Percentiles rank a stretch among this genome's conserved stretches.
These are phyloP conservation scores for Crithidia thermophila DNA, from an alignment of 208 protist species.

Conservation along the genomic window DNA sequence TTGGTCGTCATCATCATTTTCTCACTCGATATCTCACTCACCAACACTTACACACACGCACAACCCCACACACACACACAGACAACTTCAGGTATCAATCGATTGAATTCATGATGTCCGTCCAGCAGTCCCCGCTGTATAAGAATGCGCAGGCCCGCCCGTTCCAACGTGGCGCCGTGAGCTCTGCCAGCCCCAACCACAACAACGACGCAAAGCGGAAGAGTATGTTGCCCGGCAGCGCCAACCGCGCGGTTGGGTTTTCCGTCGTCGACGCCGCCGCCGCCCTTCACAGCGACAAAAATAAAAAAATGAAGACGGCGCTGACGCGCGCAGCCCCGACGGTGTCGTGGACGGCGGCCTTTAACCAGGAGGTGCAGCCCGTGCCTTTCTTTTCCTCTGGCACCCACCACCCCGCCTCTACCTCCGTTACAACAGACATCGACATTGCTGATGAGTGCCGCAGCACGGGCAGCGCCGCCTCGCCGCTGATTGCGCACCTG, in stretches of 20 bases:
- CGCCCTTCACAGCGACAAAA: too few species aligned
- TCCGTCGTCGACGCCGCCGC: too few species aligned
- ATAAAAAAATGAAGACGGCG: not conserved
- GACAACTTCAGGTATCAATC: too few species aligned
- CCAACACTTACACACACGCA: not conserved
- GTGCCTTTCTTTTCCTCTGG: not conserved
- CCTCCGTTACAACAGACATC: slow-evolving; percentile 18
- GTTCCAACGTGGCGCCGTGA: too few species aligned
- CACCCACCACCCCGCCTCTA: not conserved
- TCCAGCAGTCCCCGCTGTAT: not conserved
- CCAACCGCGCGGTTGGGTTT: too few species aligned
- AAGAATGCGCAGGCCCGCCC: not conserved
- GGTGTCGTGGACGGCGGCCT: not conserved
- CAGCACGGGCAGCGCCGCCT: not conserved
- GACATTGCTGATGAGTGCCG: slow-evolving; percentile 27
- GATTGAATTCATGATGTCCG: not conserved
- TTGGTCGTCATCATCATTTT: not conserved
- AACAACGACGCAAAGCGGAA: not conserved
- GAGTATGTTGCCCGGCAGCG: too few species aligned
- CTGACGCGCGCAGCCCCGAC: not conserved
- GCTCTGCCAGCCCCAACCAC: too few species aligned
- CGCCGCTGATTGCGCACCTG: not conserved
- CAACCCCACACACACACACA: too few species aligned
- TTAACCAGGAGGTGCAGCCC: too few species aligned
- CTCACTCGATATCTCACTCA: slow-evolving; percentile 1